Conservation (phyloP, 2,329 filamentous ascomycete genomes). For the Plenodomus tracheiphilus region DNA sequence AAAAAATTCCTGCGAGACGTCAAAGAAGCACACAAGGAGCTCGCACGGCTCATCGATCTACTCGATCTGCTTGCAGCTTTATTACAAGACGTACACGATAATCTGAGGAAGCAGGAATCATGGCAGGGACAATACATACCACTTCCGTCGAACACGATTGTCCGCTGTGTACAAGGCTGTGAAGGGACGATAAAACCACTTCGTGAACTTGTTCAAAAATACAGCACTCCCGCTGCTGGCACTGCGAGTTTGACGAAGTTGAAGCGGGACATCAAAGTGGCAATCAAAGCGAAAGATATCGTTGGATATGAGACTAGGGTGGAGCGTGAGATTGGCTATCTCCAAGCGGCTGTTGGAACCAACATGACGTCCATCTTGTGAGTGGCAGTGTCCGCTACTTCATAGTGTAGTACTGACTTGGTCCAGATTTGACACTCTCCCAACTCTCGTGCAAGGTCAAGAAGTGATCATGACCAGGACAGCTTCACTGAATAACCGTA, state of each 20-base stretch:
- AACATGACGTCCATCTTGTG: slow-evolving; percentile 13
- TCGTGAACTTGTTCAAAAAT: neutral
- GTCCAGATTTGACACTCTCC: slow-evolving; percentile 1
- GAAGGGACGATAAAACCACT: slow-evolving; percentile 10
- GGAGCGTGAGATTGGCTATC: slow-evolving; percentile 7
- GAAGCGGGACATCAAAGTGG: slow-evolving; percentile 8
- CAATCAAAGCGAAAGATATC: slow-evolving; percentile 13
- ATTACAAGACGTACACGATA: slow-evolving; percentile 4
- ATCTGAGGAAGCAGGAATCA: slow-evolving; percentile 4
- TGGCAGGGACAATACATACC: slow-evolving; percentile 9
- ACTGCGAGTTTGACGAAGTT: neutral
- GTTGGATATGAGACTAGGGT: slow-evolving; percentile 8
- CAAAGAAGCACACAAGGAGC: slow-evolving; percentile 17
- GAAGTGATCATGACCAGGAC: neutral
- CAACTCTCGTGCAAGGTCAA: neutral
- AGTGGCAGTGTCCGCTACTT: neutral
- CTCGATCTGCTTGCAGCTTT: slow-evolving; percentile 10
- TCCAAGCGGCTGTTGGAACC: slow-evolving; percentile 5
- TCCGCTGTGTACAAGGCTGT: slow-evolving; percentile 11
- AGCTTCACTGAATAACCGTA: neutral
- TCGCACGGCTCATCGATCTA: slow-evolving; percentile 7
- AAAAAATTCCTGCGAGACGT: slow-evolving; percentile 9
- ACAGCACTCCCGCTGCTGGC: neutral
- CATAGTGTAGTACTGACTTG: neutral
- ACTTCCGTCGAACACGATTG: slow-evolving; percentile 12